Percentiles rank a stretch among this genome's conserved stretches.
Conservation (phyloP, 1,284 basidiomycete genomes). For the Microstroma glucosiphilum region DNA sequence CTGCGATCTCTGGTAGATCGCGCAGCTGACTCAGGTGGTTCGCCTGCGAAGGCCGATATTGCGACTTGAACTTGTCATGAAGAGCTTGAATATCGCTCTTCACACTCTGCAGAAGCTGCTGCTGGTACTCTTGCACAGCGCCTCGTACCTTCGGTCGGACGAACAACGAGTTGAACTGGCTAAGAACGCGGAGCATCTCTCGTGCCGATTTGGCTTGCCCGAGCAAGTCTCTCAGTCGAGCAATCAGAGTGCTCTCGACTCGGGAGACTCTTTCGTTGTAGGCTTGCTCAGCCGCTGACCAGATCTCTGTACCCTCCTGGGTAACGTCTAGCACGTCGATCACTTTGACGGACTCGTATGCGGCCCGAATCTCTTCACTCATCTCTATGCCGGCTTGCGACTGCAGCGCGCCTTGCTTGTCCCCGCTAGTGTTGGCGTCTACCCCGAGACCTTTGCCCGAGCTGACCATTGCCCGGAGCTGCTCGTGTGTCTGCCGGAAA, state of each 20-base stretch:
- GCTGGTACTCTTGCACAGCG: conserved; percentile 98
- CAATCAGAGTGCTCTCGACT: conserved; percentile 98
- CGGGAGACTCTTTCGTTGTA: conserved; percentile 96
- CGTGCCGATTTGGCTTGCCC: conserved; percentile 96
- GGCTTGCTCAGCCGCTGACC: conserved; percentile 90
- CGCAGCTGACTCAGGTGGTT: conserved; percentile 98
- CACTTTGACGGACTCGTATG: conserved; percentile 86
- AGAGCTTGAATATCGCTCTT: conserved; percentile 94
- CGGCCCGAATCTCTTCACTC: conserved; percentile 89
- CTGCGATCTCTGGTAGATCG: conserved; percentile 91
- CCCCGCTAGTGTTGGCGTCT: conserved; percentile 15
- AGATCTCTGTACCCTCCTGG: conserved; percentile 91
- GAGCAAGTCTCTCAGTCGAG: conserved; percentile 78
- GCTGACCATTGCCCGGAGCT: conserved; percentile 92
- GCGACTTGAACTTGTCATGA: conserved; percentile 75
- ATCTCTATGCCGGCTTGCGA: conserved; percentile 69
- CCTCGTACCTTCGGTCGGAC: conserved; percentile 81
- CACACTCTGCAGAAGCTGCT: conserved; percentile 61
- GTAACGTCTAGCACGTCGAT: conserved; percentile 83
- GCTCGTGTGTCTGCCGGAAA: conserved; percentile 92
- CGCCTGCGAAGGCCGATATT: conserved; percentile 88
- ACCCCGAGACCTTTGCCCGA: conserved; percentile 68
- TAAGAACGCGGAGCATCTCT: conserved; percentile 98
- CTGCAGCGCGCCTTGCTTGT: conserved; percentile 35
- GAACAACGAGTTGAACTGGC: conserved; percentile 95